A percentile compares a stretch with the other conserved stretches of the same genome.
Evolutionary conservation across 148 eudicot genomes (phyloP).

Genomic region (Euryodendron excelsum): DNA sequence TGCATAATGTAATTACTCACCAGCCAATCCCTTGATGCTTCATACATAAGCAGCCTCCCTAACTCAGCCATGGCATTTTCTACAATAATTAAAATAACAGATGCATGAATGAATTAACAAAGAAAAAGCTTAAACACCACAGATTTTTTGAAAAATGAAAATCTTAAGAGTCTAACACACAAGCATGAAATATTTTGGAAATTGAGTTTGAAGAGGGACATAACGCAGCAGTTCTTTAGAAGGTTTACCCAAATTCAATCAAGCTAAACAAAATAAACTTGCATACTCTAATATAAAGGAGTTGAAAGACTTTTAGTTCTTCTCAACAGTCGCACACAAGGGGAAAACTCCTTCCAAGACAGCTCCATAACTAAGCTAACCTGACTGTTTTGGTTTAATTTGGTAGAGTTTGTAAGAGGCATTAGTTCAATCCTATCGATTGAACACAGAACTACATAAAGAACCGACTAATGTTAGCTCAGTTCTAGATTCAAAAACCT

Average conservation of each 20-base stretch:
- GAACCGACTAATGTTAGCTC: not conserved
- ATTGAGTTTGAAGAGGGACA: not conserved
- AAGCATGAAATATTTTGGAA: not conserved
- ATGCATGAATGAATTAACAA: not conserved
- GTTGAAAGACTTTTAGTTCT: not conserved
- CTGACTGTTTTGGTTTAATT: not conserved
- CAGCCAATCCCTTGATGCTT: conserved; percentile 98
- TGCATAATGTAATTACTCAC: conserved; percentile 38
- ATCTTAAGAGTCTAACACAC: not conserved
- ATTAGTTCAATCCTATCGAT: not conserved
- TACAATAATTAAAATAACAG: conserved; percentile 21
- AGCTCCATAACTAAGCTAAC: not conserved
- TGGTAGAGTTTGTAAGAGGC: not conserved
- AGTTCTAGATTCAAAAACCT: not conserved
- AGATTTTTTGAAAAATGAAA: not conserved
- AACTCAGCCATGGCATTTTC: conserved; percentile 97
- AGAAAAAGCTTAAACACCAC: not conserved
- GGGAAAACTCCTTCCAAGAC: not conserved
- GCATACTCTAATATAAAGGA: not conserved
- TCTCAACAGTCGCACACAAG: not conserved
- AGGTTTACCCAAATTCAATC: not conserved
- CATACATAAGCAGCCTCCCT: conserved; percentile 88
- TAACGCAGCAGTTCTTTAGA: not conserved
- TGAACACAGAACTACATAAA: not conserved
- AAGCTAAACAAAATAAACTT: not conserved